A percentile compares a stretch with the other conserved stretches of the same genome.
phyloP scores from a whole-genome alignment of 1,284 basidiomycete species.

The Papiliotrema nemorosa region DNA sequence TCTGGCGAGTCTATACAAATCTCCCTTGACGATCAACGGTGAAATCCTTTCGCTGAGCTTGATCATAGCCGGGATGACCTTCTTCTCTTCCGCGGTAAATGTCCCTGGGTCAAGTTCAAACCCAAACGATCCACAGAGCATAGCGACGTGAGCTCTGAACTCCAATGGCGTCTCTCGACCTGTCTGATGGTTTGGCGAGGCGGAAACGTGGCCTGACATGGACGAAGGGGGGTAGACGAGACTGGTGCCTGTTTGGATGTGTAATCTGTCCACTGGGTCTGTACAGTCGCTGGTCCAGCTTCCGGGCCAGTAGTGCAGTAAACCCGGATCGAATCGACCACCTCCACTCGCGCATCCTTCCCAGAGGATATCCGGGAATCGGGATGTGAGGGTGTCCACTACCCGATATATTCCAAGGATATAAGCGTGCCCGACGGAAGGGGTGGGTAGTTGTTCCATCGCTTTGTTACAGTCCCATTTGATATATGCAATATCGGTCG shows the following conservation, averaged over 20 bases:
- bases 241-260: constrained; percentile 33
- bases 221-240: constrained; percentile 30
- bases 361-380: constrained; percentile 34
- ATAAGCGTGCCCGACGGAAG: constrained; percentile 26
- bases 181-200: constrained; percentile 33
- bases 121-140: constrained; percentile 41
- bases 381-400: constrained; percentile 24
- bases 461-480: constrained; percentile 43
- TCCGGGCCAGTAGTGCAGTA: constrained; percentile 35
- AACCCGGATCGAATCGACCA: constrained; percentile 35
- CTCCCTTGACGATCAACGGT: constrained; percentile 29
- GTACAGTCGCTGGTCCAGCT: constrained; percentile 38
- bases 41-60: constrained; percentile 21
- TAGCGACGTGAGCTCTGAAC: constrained; percentile 41
- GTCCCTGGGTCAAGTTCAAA: constrained; percentile 34
- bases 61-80: constrained; percentile 20
- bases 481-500: constrained; percentile 28
- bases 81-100: constrained; percentile 18
- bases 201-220: constrained; percentile 35
- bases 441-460: constrained; percentile 32
- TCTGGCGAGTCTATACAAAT: constrained; percentile 25
- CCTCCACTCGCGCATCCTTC: constrained; percentile 41
- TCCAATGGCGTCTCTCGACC: constrained; percentile 26
- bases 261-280: constrained; percentile 31
- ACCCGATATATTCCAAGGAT: constrained; percentile 39